Evolutionary conservation across 257 asterid species (phyloP), one percentile per base, ranked within the genome.

Genomic region (Cinchona pubescens): DNA sequence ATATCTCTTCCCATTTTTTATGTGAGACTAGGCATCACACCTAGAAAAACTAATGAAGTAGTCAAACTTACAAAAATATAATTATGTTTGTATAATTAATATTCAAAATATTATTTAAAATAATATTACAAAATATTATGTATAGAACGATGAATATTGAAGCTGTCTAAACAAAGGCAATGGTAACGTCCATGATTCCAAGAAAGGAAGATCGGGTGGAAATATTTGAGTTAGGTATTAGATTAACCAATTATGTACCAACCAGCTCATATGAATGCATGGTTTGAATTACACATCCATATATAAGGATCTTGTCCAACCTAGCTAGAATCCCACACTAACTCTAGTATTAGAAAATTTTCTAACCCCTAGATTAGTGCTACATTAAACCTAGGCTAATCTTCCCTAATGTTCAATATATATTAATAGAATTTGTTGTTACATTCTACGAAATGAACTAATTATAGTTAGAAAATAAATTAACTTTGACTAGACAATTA

Each of bases 231-330:
- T 19, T n/a, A 15, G 32, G 30, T 30, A 49, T 40, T 49, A 40
- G 34, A 21, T 0, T 19, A 51, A 40, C 45, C 45, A 51, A 18
- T 23, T n/a, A n/a, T n/a, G 5, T 25, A 8, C 59, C 5, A 53
- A 23, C 60, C 60, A 53, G 18, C 29, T 7, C 60, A 53, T 6
- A 21, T 40, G 8, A 55, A 6, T 55, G 27, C 18, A n/a, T n/a
- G n/a, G n/a, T n/a, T n/a, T n/a, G 25, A 40, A 67, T 0, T 66
- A 53, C 71, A 40, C 55, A 38, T 1, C 70, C 38, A 23, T 23
- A 38, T 38, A 23, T 3, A 70, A 70, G 74, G 74, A 19, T 70
- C 74, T 48, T 69, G 45, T 49, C 63, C 63, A 69, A 49, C 32
- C 74, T 49, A 25, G 34, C 16, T 11, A 13, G 19, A 46, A 59